Percentiles rank a stretch among this genome's conserved stretches.
Evolutionary conservation across 495 filamentous ascomycete genomes (phyloP).

Genomic region (Penicillium simplicissimum): DNA sequence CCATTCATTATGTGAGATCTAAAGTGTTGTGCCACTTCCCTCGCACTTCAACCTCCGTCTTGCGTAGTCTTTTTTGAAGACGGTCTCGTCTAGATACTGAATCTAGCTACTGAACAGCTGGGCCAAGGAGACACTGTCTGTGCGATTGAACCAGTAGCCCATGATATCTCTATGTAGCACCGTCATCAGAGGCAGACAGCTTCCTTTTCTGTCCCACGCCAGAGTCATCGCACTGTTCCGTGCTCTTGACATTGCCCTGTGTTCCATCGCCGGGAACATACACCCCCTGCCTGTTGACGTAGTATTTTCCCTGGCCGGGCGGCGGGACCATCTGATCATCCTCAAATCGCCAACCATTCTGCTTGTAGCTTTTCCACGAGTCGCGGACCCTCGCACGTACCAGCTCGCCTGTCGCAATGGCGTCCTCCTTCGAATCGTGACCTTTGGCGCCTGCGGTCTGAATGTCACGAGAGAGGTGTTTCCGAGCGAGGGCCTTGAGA

Average conservation of each 20-base stretch:
- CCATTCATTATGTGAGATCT: not conserved
- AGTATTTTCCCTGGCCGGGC: slow-evolving; percentile 11
- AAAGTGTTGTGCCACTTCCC: not conserved
- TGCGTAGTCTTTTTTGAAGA: not conserved
- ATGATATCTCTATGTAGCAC: not conserved
- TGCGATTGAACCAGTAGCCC: too few relatives aligned
- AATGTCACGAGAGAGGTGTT: slow-evolving; percentile 68
- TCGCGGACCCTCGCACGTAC: slow-evolving; percentile 66
- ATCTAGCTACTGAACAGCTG: not conserved
- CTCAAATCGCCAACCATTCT: slow-evolving; percentile 62
- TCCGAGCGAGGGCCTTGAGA: slow-evolving; percentile 66
- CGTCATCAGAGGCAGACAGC: not conserved
- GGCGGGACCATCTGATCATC: slow-evolving; percentile 56
- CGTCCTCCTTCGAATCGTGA: slow-evolving; percentile 89
- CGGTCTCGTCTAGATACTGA: too few relatives aligned
- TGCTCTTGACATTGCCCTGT: not conserved
- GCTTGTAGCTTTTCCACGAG: slow-evolving; percentile 63
- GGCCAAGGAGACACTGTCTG: too few relatives aligned
- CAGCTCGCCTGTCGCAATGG: slow-evolving; percentile 81
- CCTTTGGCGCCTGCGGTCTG: slow-evolving; percentile 71
- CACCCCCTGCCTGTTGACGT: not conserved
- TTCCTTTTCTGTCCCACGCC: slow-evolving; percentile 32
- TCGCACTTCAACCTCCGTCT: not conserved
- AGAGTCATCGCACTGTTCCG: not conserved
- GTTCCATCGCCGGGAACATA: not conserved